Conservation (phyloP, 352 stramenopile genomes). For the Pseudoperonospora humuli region DNA sequence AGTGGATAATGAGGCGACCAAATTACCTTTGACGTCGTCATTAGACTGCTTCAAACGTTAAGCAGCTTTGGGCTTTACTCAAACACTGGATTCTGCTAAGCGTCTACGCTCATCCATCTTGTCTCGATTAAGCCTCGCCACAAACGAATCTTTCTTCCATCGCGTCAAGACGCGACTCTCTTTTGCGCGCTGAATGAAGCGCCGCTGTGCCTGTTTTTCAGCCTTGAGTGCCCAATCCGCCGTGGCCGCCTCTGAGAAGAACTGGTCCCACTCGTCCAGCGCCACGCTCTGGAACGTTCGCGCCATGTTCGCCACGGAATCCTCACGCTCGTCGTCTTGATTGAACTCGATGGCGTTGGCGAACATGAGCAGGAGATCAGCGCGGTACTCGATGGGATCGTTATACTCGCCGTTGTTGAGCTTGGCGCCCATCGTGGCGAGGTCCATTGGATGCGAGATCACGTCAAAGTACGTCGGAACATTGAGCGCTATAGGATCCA, state of each 20-base stretch:
- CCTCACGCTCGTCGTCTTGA: conserved; percentile 59
- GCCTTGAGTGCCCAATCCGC: conserved; percentile 55
- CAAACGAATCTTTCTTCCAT: conserved; percentile 80
- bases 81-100: conserved; percentile 9
- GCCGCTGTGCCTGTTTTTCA: conserved; percentile 41
- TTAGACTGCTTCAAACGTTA: no score
- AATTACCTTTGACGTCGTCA: no score
- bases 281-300: conserved; percentile 42
- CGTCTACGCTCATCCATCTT: conserved; percentile 55
- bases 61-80: no score
- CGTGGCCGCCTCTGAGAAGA: conserved; percentile 55
- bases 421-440: conserved; percentile 89
- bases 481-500: conserved; percentile 90
- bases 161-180: conserved; percentile 34
- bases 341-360: conserved; percentile 85
- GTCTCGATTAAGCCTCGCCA: conserved; percentile 68
- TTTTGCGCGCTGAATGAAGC: conserved; percentile 48
- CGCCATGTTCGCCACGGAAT: conserved; percentile 75
- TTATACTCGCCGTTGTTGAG: conserved; percentile 52
- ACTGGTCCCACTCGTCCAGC: conserved; percentile 41
- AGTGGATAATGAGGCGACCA: no score
- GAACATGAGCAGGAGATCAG: conserved; percentile 79
- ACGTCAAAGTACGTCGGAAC: conserved; percentile 93
- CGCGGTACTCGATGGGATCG: conserved; percentile 43
- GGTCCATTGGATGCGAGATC: conserved; percentile 95